Conservation (phyloP, 2,329 filamentous ascomycete genomes). For the Pseudocercospora macadamiae region DNA sequence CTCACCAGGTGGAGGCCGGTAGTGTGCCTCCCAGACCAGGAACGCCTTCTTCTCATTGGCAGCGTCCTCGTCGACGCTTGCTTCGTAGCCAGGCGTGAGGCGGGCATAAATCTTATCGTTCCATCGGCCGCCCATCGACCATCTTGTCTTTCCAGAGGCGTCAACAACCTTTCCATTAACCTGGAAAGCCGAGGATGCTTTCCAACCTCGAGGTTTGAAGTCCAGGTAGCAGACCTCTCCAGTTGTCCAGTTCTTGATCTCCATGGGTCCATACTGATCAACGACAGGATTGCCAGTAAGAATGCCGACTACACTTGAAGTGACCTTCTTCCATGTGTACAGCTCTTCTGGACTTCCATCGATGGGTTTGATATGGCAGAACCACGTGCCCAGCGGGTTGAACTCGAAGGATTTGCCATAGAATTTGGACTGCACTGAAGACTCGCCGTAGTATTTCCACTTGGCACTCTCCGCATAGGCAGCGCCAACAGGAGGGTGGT, state of each 20-base stretch:
- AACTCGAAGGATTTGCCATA: conserved; percentile 98
- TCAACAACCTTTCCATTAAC: conserved; percentile 85
- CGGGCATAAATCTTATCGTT: conserved; percentile 97
- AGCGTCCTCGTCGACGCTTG: conserved; percentile 58
- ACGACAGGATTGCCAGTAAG: conserved; percentile 94
- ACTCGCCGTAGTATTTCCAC: conserved; percentile 97
- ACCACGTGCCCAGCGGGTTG: conserved; percentile 96
- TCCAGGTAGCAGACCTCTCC: conserved; percentile 87
- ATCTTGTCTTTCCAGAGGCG: conserved; percentile 74
- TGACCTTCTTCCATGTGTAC: conserved; percentile 99
- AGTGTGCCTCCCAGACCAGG: conserved; percentile 89
- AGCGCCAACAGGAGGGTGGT: conserved; percentile 92
- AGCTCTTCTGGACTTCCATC: conserved; percentile 70
- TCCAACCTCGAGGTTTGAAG: conserved; percentile 96
- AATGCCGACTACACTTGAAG: conserved; percentile 95
- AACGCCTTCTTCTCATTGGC: conserved; percentile 66
- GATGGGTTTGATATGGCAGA: conserved; percentile 78
- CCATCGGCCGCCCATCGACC: conserved; percentile 92
- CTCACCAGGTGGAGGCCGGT: conserved; percentile 64
- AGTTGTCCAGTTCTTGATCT: conserved; percentile 95
- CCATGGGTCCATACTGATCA: conserved; percentile 98
- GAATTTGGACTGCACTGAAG: conserved; percentile 92
- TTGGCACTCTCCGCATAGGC: conserved; percentile 88
- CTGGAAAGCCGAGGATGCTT: conserved; percentile 86
- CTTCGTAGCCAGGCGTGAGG: conserved; percentile 87